These are phyloP conservation scores for Viola odorata DNA, from an alignment of 345 rosid genomes.

Conservation along the genomic window DNA sequence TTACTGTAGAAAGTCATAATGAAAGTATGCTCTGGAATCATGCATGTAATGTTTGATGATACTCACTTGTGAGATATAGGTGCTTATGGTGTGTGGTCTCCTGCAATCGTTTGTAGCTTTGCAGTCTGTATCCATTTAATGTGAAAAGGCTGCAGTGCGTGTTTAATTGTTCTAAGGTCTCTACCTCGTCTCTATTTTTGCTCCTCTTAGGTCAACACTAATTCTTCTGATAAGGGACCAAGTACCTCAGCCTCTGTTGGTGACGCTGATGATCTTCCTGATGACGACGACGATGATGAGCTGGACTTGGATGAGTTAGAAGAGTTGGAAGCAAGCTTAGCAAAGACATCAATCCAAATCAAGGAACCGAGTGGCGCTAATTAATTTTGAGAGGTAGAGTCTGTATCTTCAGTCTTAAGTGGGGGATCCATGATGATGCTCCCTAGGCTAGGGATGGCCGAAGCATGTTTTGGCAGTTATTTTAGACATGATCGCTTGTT, in stretches of 20 bases:
- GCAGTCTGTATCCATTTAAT: too few species aligned
- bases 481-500: not conserved
- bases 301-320: conserved; percentile 29
- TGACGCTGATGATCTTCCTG: conserved; percentile 18
- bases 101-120: too few species aligned
- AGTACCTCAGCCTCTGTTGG: conserved; percentile 22
- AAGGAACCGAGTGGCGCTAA: conserved; percentile 14
- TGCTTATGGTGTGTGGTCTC: too few species aligned
- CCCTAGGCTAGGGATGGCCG: not conserved
- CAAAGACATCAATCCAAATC: conserved; percentile 25
- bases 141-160: not conserved
- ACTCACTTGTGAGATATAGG: too few species aligned
- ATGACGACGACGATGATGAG: conserved; percentile 22
- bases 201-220: conserved; percentile 25
- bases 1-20: too few species aligned
- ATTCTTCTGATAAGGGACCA: conserved; percentile 25
- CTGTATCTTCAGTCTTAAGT: conserved; percentile 24
- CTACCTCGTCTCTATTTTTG: not conserved
- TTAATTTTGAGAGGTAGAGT: conserved; percentile 10
- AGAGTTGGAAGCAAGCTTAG: conserved; percentile 31
- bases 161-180: not conserved
- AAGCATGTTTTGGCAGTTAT: not conserved
- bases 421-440: conserved; percentile 21
- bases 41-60: too few species aligned
- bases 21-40: too few species aligned